Evolutionary conservation across 495 filamentous ascomycete species (phyloP).

Genomic region (Aspergillus avenaceus): DNA sequence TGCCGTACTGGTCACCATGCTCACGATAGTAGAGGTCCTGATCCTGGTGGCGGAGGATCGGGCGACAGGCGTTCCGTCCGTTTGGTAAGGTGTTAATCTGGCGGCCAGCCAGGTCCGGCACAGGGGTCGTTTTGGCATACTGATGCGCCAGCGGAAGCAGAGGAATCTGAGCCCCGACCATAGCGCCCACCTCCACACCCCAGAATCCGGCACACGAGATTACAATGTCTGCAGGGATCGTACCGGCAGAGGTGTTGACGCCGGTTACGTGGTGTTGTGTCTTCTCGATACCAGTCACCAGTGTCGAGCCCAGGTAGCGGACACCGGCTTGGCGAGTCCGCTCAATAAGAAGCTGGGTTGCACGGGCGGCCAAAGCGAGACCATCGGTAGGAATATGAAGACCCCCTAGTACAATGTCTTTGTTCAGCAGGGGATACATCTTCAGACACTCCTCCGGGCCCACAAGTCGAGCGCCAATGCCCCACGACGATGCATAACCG

Average conservation of each 20-base stretch:
- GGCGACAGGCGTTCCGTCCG: conserved; percentile 36
- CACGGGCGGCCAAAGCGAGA: conserved; percentile 45
- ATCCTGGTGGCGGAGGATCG: conserved; percentile 49
- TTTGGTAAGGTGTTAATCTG: conserved; percentile 29
- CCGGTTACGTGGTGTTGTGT: conserved; percentile 34
- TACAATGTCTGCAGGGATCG: conserved; percentile 43
- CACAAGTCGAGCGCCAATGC: conserved; percentile 40
- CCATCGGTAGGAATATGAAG: conserved; percentile 49
- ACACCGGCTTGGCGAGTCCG: conserved; percentile 44
- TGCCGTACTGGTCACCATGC: conserved; percentile 48
- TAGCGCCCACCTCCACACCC: conserved; percentile 49
- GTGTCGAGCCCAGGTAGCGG: conserved; percentile 39
- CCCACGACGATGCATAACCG: conserved; percentile 46
- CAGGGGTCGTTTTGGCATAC: conserved; percentile 45
- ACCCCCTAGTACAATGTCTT: conserved; percentile 42
- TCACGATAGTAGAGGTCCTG: conserved; percentile 52
- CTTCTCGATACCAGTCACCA: conserved; percentile 42
- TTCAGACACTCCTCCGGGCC: conserved; percentile 37
- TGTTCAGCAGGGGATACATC: conserved; percentile 41
- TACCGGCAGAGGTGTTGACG: conserved; percentile 35
- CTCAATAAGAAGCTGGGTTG: conserved; percentile 46
- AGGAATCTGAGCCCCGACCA: conserved; percentile 45
- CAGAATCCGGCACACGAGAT: conserved; percentile 52
- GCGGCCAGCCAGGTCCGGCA: conserved; percentile 28
- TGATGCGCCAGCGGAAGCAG: conserved; percentile 49